Evolutionary conservation across 768 basidiomycete species (phyloP), one percentile per base, ranked within the genome.

Genomic region (Exidia glandulosa): DNA sequence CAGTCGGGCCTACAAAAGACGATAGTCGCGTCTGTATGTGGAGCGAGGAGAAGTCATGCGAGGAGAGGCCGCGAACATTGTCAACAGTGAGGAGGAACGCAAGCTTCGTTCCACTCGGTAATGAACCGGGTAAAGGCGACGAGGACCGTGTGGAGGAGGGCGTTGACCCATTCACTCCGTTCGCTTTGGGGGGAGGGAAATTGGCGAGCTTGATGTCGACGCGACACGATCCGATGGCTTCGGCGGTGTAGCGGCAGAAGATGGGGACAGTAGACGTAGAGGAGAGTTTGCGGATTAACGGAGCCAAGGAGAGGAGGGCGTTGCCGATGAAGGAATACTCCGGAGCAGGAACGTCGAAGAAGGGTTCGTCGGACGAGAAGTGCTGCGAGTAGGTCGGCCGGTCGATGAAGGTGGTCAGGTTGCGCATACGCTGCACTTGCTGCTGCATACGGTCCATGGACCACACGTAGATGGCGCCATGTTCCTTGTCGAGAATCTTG

Each of bases 141-240:
- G 87, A 80, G 23, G 89, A 77, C 56, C 90, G 81, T 2, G 87
- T 90, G 16, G 87, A 83, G 14, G 82, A 29, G 7, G 50, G 74
- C 48, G 78, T 72, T 1, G 89, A 90, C 57, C 80, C 77, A 63
- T 81, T 79, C 36, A 76, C 71, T 45, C 68, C 85, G 78, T 72
- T 81, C 83, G 6, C n/a, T n/a, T n/a, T n/a, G n/a, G n/a, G n/a
- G n/a, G n/a, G 71, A 2, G 86, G 77, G 45, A 82, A 70, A 63
- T 84, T 90, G 64, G 88, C 80, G 48, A 92, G 80, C 73, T 85
- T 90, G 72, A 96, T 79, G 64, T 87, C 85, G 58, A 96, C 78
- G 27, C 92, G 84, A 74, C 94, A 97, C 30, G 91, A 92, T 1
- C 95, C 96, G 64, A 97, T 93, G 1, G 94, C 94, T 69, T 97